A percentile compares a stretch with the other conserved stretches of the same genome.
phyloP scores from a whole-genome alignment of 169 alveolate species.

The Eimeria zaria region DNA sequence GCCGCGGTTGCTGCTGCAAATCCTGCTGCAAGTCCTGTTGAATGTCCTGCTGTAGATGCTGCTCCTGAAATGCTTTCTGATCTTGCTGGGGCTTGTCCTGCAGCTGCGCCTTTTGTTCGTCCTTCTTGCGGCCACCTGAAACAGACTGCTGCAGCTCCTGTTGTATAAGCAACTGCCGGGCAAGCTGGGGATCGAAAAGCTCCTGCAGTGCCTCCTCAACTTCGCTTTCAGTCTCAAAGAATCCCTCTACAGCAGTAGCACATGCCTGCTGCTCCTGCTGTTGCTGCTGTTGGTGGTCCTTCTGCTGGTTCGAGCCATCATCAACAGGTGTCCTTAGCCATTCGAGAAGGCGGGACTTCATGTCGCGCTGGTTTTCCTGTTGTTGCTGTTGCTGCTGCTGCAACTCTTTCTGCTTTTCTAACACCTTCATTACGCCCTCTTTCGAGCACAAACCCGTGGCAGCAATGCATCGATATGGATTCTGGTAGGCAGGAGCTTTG shows the following conservation, averaged over 20 bases:
- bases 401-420: conserved; percentile 67
- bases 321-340: conserved; percentile 13
- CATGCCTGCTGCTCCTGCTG: conserved; percentile 8
- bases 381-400: conserved; percentile 72
- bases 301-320: neutral
- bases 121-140: neutral
- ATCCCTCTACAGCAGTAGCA: conserved; percentile 42
- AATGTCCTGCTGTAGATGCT: conserved; percentile 18
- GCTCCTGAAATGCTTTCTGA: neutral
- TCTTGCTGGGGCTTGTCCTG: conserved; percentile 28
- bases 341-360: conserved; percentile 46
- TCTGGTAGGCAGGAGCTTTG: conserved; percentile 63
- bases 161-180: conserved; percentile 48
- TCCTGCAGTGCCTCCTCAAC: conserved; percentile 68
- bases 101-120: conserved; percentile 16
- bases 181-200: conserved; percentile 65
- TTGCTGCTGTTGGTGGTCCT: conserved; percentile 8
- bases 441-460: conserved; percentile 60
- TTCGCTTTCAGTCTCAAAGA: conserved; percentile 68
- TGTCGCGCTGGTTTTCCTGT: conserved; percentile 54
- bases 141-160: neutral
- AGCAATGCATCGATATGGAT: conserved; percentile 59
- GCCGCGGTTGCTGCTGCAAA: conserved; percentile 14
- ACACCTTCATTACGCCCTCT: conserved; percentile 64
- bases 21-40: conserved; percentile 52